A percentile compares a stretch with the other conserved stretches of the same genome.
Evolutionary conservation across 352 stramenopile genomes (phyloP).

Genomic region (Nothophytophthora sp.): DNA sequence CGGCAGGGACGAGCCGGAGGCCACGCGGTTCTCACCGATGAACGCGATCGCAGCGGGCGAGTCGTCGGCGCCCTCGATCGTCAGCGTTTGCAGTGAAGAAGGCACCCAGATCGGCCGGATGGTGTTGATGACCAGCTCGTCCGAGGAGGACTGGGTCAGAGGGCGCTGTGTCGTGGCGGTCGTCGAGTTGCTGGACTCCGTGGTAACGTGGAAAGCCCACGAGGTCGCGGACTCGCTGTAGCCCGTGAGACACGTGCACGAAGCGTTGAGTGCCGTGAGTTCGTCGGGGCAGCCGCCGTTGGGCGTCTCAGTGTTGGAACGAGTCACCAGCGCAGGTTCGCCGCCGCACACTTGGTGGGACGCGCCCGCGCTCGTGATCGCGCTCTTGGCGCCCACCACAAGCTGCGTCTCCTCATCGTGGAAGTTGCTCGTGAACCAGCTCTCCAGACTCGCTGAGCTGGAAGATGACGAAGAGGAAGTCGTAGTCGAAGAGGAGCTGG

Average conservation of each 20-base stretch:
- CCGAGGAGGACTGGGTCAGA: slow-evolving; percentile 21
- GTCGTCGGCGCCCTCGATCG: slow-evolving; percentile 17
- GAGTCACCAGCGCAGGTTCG: slow-evolving; percentile 30
- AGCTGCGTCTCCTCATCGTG: slow-evolving; percentile 38
- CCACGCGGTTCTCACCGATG: slow-evolving; percentile 25
- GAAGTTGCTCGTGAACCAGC: slow-evolving; percentile 33
- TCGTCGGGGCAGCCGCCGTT: slow-evolving; percentile 39
- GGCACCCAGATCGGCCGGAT: slow-evolving; percentile 36
- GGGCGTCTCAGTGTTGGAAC: slow-evolving; percentile 19
- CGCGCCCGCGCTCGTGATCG: not conserved
- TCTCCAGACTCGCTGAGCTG: slow-evolving; percentile 17
- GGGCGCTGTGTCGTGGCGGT: slow-evolving; percentile 12
- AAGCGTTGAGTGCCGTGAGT: slow-evolving; percentile 35
- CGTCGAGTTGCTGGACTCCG: slow-evolving; percentile 16
- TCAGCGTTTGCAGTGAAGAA: slow-evolving; percentile 26
- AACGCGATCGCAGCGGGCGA: slow-evolving; percentile 23
- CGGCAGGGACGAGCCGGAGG: slow-evolving; percentile 14
- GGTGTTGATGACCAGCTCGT: slow-evolving; percentile 22
- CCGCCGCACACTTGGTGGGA: slow-evolving; percentile 29
- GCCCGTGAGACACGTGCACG: slow-evolving; percentile 41
- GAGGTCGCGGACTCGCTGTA: slow-evolving; percentile 19
- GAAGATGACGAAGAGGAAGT: slow-evolving; percentile 7
- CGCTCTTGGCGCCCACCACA: slow-evolving; percentile 16
- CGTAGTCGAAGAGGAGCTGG: slow-evolving; percentile 1
- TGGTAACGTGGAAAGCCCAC: slow-evolving; percentile 31